Evolutionary conservation across 208 protist species (phyloP), one percentile per base, ranked within the genome.

Genomic region (Angomonas deanei): DNA sequence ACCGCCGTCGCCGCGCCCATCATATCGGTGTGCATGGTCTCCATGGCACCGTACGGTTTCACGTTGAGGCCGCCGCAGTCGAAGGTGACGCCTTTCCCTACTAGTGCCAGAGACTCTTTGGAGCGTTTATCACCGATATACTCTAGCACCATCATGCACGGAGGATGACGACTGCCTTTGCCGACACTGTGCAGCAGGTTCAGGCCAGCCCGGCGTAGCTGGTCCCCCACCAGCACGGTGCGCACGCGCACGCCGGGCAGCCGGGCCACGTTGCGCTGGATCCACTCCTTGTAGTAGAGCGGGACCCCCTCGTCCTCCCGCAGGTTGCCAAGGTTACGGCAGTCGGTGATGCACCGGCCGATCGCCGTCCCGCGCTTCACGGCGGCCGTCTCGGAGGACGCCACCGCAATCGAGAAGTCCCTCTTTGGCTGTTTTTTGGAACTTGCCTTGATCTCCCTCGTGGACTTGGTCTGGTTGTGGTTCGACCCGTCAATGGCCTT

Each of bases 11-110:
- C 92, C 0, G 93, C 83, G 13, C 93, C 93, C 77, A 92, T 93
- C 91, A 97, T 97, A 62, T 97, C 93, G 32, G 76, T 81, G 72
- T 97, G 90, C 93, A 97, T 97, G 47, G 84, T 87, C 70, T 91
- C 84, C 93, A 97, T 97, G 21, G 82, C 83, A 0, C 76, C 84
- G 66, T 70, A 86, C 26, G 93, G 91, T 66, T 97, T 97, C 24
- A 97, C 32, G 62, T 88, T 91, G 30, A 97, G 79, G 34, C 93
- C 93, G 28, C 93, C 93, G 64, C 75, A 88, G 74, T 97, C 93
- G 61, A 94, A 97, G 10, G 89, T 96, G 50, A 97, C 87, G 38
- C 91, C 93, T 61, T 97, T 97, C 19, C 93, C 93, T 3, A 96
- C 88, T 6, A 92, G 61, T 33, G 78, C 84, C 17, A 78, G 86